A percentile compares a stretch with the other conserved stretches of the same genome.
phyloP scores from a whole-genome alignment of 257 asterid species.

The Solanum microdontum region DNA sequence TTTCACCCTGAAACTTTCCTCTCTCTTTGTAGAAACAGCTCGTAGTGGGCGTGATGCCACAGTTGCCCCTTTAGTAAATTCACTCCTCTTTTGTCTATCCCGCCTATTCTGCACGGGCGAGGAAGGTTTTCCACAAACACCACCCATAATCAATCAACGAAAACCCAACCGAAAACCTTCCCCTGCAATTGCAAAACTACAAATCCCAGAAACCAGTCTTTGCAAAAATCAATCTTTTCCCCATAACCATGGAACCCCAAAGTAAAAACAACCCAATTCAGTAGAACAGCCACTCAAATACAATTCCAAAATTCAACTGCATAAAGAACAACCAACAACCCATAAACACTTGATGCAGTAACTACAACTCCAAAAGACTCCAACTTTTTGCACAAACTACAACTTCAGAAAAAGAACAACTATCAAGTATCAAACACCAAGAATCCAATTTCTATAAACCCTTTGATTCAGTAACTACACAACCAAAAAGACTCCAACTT shows the following conservation, averaged over 20 bases:
- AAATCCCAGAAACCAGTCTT: conserved; percentile 4
- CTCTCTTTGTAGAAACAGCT: conserved; percentile 42
- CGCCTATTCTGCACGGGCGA: conserved; percentile 33
- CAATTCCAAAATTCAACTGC: background rate
- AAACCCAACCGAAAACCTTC: conserved; percentile 2
- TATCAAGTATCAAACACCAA: background rate
- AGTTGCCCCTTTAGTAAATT: conserved; percentile 37
- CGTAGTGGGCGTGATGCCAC: conserved; percentile 32
- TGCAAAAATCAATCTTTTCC: conserved; percentile 4
- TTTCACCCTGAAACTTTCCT: conserved; percentile 40
- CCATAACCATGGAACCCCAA: conserved; percentile 10
- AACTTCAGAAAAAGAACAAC: background rate
- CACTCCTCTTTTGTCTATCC: conserved; percentile 53
- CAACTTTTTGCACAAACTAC: conserved; percentile 3
- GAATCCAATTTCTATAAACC: background rate
- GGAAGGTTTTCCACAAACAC: conserved; percentile 70
- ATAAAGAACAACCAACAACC: background rate
- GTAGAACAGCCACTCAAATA: background rate
- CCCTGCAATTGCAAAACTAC: conserved; percentile 16
- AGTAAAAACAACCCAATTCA: conserved; percentile 2
- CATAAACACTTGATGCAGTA: background rate
- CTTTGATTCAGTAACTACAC: background rate
- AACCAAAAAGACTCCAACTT: background rate
- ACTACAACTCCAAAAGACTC: background rate
- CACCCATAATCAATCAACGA: conserved; percentile 53